Evolutionary conservation across 495 filamentous ascomycete species (phyloP), one percentile per base, ranked within the genome.

Genomic region (Mytilinidion resinicola): DNA sequence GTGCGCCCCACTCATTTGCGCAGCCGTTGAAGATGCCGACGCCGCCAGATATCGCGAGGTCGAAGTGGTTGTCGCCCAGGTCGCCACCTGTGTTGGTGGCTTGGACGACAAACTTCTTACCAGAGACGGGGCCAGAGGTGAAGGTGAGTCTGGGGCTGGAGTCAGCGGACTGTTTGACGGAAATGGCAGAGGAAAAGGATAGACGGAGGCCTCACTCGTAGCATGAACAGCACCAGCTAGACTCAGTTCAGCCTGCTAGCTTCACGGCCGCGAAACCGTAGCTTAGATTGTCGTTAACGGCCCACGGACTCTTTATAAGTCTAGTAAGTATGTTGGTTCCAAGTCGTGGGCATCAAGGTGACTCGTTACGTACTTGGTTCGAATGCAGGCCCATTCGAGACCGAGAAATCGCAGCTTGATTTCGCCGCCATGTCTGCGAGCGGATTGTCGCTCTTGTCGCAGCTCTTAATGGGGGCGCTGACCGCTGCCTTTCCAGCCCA

Each of bases 101-200:
- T 72, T 87, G 84, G 15, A 87, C 81, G 55, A 86, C 76, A 77
- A 87, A 79, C 72, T 80, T 79, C 77, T 86, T 80, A 57, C 84
- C 77, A 44, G 59, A 36, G 9, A 81, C 76, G 0, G 81, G 65
- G 0, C 77, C 79, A 61, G 74, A 76, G 7, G 83, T 86, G 68
- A 87, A 85, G 8, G 82, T 85, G 48, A 85, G 69, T 44, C 64
- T 67, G 33, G 51, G 6, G 9, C 0, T 48, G 33, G 59, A 47
- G 60, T 56, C 35, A 19, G 11, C 3, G 25, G 30, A 1, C 19
- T 35, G 1, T 55, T 15, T 25, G n/a, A 35, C 17, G 9, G 35
- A 4, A 15, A 43, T 42, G 12, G 25, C n/a, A 12, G 25, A 47
- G 19, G 33, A 33, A 25, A 35, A 25, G 25, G 19, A n/a, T 35